A percentile compares a stretch with the other conserved stretches of the same genome.
These are phyloP conservation scores for Candida maris DNA, from an alignment of 805 yeast species.

Conservation along the genomic window DNA sequence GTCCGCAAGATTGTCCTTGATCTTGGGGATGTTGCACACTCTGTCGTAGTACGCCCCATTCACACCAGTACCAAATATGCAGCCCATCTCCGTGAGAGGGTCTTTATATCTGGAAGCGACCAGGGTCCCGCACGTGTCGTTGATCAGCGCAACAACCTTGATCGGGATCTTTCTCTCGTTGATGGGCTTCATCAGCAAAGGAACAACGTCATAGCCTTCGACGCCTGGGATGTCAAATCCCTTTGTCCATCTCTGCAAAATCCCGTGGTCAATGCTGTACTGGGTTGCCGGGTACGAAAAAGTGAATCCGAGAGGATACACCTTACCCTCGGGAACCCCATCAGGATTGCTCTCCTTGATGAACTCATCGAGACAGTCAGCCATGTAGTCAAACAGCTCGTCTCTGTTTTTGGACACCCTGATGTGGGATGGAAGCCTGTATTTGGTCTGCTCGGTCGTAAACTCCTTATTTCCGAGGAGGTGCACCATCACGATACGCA, in stretches of 20 bases:
- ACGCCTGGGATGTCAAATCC: conserved; percentile 95
- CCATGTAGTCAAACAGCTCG: conserved; percentile 84
- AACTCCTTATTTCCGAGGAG: conserved; percentile 76
- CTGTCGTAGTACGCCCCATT: conserved; percentile 95
- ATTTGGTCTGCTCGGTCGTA: conserved; percentile 86
- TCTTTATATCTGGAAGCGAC: conserved; percentile 96
- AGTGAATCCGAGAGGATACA: conserved; percentile 89
- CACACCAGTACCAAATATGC: conserved; percentile 97
- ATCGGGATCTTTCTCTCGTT: conserved; percentile 70
- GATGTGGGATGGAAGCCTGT: conserved; percentile 69
- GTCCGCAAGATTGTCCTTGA: conserved; percentile 64
- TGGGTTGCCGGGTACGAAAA: conserved; percentile 92
- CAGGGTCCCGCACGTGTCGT: conserved; percentile 95
- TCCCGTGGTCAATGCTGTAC: conserved; percentile 75
- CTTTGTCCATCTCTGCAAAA: conserved; percentile 96
- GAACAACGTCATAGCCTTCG: conserved; percentile 94
- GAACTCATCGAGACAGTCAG: conserved; percentile 75
- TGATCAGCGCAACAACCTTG: conserved; percentile 87
- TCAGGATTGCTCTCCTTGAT: conserved; percentile 65
- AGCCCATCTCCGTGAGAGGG: conserved; percentile 88
- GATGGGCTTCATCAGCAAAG: conserved; percentile 79
- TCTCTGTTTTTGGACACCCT: conserved; percentile 75
- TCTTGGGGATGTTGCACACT: conserved; percentile 73
- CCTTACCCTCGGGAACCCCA: conserved; percentile 49
- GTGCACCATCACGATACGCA: conserved; percentile 50